phyloP scores from a whole-genome alignment of 768 basidiomycete species.

The Candolleomyces eurysporus region DNA sequence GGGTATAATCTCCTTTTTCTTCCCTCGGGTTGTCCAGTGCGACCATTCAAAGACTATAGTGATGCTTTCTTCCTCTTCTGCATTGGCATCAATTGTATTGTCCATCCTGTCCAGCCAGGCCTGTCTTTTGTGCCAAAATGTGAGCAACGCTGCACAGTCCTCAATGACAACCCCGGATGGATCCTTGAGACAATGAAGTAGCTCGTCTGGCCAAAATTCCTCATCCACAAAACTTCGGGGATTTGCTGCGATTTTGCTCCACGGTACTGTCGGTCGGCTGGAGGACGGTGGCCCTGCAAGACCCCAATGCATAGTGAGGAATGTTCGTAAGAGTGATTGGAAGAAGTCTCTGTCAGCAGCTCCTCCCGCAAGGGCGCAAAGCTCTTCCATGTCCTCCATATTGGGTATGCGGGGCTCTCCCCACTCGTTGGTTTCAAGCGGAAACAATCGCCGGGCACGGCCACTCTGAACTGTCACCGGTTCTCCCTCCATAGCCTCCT shows the following conservation, averaged over 20 bases:
- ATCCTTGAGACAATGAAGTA: not conserved
- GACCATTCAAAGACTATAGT: not conserved
- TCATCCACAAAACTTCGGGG: not conserved
- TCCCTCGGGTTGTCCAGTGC: not conserved
- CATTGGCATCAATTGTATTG: no score
- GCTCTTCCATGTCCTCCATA: not conserved
- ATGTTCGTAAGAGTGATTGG: not conserved
- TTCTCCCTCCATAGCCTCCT: not conserved
- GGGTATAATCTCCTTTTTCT: not conserved
- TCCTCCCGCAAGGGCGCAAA: no score
- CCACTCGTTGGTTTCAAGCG: not conserved
- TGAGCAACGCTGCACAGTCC: not conserved
- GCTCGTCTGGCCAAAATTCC: not conserved
- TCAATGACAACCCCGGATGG: not conserved
- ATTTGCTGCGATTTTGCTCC: not conserved
- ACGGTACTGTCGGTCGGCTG: not conserved
- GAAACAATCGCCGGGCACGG: no score
- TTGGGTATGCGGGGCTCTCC: not conserved
- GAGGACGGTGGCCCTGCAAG: not conserved
- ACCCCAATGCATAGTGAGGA: not conserved
- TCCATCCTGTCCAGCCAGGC: not conserved
- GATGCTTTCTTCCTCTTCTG: no score
- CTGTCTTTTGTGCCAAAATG: not conserved
- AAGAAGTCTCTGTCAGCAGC: not conserved
- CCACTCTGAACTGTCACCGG: not conserved